These are phyloP conservation scores for Wickerhamomyces queroliae DNA, from an alignment of 805 yeast genomes.

Conservation along the genomic window DNA sequence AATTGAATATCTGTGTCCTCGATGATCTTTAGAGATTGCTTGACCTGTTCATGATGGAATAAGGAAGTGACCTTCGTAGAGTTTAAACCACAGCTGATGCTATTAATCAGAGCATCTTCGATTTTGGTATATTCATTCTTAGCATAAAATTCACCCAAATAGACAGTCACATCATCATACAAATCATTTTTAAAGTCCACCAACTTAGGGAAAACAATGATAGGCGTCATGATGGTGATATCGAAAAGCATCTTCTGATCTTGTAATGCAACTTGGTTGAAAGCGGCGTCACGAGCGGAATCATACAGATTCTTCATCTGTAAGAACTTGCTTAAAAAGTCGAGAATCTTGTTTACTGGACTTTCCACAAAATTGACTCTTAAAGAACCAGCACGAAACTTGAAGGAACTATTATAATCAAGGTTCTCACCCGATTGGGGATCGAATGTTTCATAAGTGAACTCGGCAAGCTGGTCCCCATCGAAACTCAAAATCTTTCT, in stretches of 20 bases:
- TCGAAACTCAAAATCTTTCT: conserved; percentile 72
- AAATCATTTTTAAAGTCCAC: conserved; percentile 33
- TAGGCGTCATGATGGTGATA: conserved; percentile 73
- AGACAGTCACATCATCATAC: conserved; percentile 60
- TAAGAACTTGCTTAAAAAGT: conserved; percentile 67
- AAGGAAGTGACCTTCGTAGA: conserved; percentile 64
- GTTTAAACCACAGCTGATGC: conserved; percentile 62
- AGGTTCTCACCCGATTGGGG: conserved; percentile 39
- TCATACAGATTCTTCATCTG: conserved; percentile 89
- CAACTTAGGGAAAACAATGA: conserved; percentile 67
- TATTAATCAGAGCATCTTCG: conserved; percentile 36
- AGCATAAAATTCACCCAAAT: conserved; percentile 79
- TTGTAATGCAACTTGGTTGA: conserved; percentile 67
- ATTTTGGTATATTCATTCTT: conserved; percentile 47
- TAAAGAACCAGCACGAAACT: conserved; percentile 70
- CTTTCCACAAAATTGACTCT: conserved; percentile 76
- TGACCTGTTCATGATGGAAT: conserved; percentile 41
- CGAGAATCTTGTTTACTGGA: conserved; percentile 61
- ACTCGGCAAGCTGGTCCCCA: conserved; percentile 75
- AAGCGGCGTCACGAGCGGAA: conserved; percentile 80
- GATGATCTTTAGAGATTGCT: conserved; percentile 49
- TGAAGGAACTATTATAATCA: conserved; percentile 46
- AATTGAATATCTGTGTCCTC: conserved; percentile 59
- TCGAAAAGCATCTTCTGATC: conserved; percentile 64
- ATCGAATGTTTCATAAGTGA: conserved; percentile 79